These are phyloP conservation scores for Taphrina betulina DNA, from an alignment of 1,139 yeast genomes.

Conservation along the genomic window DNA sequence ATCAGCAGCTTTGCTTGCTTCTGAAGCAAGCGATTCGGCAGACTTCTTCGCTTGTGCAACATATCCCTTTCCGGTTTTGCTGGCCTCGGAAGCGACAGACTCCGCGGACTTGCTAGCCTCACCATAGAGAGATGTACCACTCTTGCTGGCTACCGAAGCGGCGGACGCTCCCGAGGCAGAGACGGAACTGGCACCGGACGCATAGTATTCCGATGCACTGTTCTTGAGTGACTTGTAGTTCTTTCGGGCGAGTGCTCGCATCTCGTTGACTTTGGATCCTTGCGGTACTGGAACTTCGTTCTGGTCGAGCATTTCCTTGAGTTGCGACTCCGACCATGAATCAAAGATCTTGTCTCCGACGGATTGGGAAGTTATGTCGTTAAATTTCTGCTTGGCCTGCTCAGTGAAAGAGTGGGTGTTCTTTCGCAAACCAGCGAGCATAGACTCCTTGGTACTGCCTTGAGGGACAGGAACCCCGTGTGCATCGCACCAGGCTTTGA, in stretches of 20 bases:
- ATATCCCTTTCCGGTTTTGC: constrained; percentile 13
- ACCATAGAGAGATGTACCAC: constrained; percentile 8
- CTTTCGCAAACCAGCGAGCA: constrained; percentile 47
- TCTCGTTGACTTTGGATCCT: constrained; percentile 44
- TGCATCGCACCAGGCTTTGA: constrained; percentile 52
- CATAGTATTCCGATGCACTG: constrained; percentile 27
- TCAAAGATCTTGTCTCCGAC: constrained; percentile 43
- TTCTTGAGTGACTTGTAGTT: constrained; percentile 32
- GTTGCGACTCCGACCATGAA: constrained; percentile 51
- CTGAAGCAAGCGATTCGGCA: constrained; percentile 16
- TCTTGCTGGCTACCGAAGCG: constrained; percentile 33
- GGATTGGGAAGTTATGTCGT: constrained; percentile 26
- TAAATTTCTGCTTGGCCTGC: constrained; percentile 35
- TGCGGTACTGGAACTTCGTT: constrained; percentile 49
- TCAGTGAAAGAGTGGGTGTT: constrained; percentile 41
- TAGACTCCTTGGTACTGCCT: constrained; percentile 45
- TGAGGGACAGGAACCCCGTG: constrained; percentile 50
- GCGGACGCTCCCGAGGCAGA: constrained; percentile 19
- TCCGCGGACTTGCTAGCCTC: constrained; percentile 27
- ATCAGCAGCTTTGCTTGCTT: constrained; percentile 20
- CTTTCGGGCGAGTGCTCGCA: constrained; percentile 25
- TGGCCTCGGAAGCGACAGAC: constrained; percentile 22
- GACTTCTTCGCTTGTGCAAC: constrained; percentile 17
- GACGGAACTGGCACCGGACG: constrained; percentile 22
- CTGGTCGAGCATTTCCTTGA: constrained; percentile 51